These are phyloP conservation scores for Rhodotorula sp. DNA, from an alignment of 1,284 basidiomycete species.

Conservation along the genomic window DNA sequence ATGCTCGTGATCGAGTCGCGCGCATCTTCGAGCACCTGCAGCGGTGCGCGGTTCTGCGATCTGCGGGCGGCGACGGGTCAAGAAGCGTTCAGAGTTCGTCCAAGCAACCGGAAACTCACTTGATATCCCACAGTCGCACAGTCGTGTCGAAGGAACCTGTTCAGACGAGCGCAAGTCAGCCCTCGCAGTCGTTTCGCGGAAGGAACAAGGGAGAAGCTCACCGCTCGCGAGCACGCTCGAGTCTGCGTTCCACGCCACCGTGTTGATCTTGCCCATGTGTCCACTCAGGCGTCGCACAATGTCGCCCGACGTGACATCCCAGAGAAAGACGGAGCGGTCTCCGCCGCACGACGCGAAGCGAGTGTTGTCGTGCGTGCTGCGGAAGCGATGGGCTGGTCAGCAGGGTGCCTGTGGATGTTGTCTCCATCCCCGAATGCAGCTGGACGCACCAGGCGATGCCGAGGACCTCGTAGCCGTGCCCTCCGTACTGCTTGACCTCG, in stretches of 20 bases:
- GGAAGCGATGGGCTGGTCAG: not conserved
- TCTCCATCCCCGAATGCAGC: not conserved
- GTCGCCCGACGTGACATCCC: conserved; percentile 88
- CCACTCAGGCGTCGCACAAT: conserved; percentile 79
- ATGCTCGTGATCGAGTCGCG: conserved; percentile 84
- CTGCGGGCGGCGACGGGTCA: conserved; percentile 53
- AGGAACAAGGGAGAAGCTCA: conserved; percentile 50
- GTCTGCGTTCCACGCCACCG: conserved; percentile 85
- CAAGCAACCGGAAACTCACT: conserved; percentile 49
- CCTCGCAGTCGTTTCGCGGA: not conserved
- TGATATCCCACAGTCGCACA: conserved; percentile 82
- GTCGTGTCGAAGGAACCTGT: conserved; percentile 84
- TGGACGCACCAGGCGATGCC: conserved; percentile 73
- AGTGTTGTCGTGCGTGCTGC: conserved; percentile 85
- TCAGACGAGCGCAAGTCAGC: not conserved
- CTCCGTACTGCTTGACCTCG: conserved; percentile 86
- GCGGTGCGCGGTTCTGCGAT: conserved; percentile 73
- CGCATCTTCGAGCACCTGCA: conserved; percentile 89
- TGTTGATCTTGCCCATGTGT: conserved; percentile 85
- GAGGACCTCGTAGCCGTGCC: conserved; percentile 92
- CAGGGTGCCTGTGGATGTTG: fast-evolving
- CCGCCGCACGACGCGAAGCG: conserved; percentile 91
- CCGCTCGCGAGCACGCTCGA: conserved; percentile 82
- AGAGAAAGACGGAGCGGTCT: conserved; percentile 86
- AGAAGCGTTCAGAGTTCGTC: not conserved